Evolutionary conservation across 73 alveolate species (phyloP).

Genomic region (Durusdinium trenchii): DNA sequence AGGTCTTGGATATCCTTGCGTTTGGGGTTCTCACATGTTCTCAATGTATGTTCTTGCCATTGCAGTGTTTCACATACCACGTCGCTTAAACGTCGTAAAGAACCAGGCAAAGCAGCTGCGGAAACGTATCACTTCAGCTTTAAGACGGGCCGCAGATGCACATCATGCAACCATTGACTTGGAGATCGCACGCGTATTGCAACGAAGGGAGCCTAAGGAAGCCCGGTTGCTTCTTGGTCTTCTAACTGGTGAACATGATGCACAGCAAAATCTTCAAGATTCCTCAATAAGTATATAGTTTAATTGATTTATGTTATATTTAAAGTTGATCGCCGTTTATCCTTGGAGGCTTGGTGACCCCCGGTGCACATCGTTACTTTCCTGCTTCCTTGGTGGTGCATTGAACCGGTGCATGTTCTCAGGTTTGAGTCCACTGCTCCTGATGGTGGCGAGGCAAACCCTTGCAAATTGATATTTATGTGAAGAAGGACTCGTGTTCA

Average conservation of each 20-base stretch:
- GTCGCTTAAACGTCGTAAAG: neutral
- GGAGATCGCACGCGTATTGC: constrained; percentile 27
- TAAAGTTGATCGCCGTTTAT: too few species aligned
- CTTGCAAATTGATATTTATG: neutral
- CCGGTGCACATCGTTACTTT: too few species aligned
- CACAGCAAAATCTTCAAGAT: too few species aligned
- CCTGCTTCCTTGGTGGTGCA: too few species aligned
- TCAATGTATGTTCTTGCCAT: neutral
- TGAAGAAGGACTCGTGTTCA: neutral
- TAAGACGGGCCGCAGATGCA: constrained; percentile 66
- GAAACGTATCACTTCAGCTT: constrained; percentile 6
- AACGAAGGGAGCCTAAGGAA: constrained; percentile 38
- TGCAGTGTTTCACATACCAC: neutral
- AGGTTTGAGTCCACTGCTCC: constrained; percentile 68
- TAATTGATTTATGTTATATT: too few species aligned
- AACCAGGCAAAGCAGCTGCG: constrained; percentile 42
- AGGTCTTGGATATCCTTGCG: neutral
- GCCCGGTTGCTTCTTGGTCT: constrained; percentile 35
- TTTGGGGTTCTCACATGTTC: neutral
- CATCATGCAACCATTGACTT: constrained; percentile 70
- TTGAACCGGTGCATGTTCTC: too few species aligned
- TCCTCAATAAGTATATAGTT: too few species aligned
- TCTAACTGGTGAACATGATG: too few species aligned
- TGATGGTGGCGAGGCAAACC: constrained; percentile 52
- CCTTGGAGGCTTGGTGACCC: too few species aligned